Evolutionary conservation across 2,329 filamentous ascomycete genomes (phyloP).

Genomic region (Pseudonectria foliicola): DNA sequence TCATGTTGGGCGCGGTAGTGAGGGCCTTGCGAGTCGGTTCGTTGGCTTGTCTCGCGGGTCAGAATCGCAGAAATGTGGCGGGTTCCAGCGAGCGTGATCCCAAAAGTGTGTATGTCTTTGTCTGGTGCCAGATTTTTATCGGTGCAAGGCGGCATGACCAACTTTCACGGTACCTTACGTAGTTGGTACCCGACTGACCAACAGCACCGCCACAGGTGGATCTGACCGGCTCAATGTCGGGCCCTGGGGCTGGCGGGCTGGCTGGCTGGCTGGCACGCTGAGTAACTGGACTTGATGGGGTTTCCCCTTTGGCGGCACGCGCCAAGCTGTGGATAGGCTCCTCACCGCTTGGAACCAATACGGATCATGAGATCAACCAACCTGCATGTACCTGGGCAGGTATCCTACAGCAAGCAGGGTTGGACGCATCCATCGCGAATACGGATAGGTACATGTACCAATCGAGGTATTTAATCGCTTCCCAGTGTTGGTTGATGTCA

Average conservation of each 20-base stretch:
- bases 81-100: conserved; percentile 13
- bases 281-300: too few species aligned
- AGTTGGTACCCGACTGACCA: conserved; percentile 7
- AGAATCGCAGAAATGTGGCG: conserved; percentile 12
- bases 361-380: too few species aligned
- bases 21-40: conserved; percentile 17
- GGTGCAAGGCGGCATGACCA: conserved; percentile 19
- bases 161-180: conserved; percentile 7
- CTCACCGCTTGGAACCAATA: too few species aligned
- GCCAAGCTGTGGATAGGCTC: too few species aligned
- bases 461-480: too few species aligned
- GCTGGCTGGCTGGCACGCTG: too few species aligned
- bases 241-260: conserved; percentile 2
- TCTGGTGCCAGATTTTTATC: conserved; percentile 28
- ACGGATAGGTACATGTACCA: too few species aligned
- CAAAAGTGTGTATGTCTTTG: conserved; percentile 19
- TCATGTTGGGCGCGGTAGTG: conserved; percentile 57
- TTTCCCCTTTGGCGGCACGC: too few species aligned
- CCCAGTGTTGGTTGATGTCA: too few species aligned
- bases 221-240: conserved; percentile 8
- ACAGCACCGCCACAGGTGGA: conserved; percentile 9
- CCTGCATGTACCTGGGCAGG: too few species aligned
- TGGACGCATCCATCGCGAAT: too few species aligned
- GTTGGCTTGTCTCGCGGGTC: conserved; percentile 19
- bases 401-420: too few species aligned